Conservation (phyloP, 2,329 filamentous ascomycete species). For the Penicillium sp. region DNA sequence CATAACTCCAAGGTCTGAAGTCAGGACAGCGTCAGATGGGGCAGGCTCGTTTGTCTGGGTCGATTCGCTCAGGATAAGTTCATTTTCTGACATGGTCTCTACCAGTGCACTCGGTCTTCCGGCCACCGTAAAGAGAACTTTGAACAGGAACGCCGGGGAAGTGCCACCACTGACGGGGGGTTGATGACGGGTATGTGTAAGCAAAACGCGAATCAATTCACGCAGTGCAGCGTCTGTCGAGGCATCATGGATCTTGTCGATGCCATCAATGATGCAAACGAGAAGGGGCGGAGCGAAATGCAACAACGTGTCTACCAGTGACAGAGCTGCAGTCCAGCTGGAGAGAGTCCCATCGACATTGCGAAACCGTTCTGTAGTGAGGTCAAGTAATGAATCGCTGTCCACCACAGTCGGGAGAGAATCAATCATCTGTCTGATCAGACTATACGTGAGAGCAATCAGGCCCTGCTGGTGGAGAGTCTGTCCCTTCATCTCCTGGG, state of each 20-base stretch:
- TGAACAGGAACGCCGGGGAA: slow-evolving; percentile 30
- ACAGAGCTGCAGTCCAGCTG: slow-evolving; percentile 38
- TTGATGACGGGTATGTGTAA: slow-evolving; percentile 33
- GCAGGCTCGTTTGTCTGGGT: slow-evolving; percentile 20
- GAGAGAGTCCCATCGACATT: slow-evolving; percentile 34
- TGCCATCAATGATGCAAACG: slow-evolving; percentile 37
- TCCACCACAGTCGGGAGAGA: slow-evolving; percentile 37
- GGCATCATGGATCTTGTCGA: slow-evolving; percentile 34
- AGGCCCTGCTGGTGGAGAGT: slow-evolving; percentile 31
- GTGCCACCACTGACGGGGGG: slow-evolving; percentile 20
- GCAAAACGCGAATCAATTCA: slow-evolving; percentile 33
- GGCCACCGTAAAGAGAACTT: slow-evolving; percentile 37
- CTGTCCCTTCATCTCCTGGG: slow-evolving; percentile 20
- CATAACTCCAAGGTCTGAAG: slow-evolving; percentile 30
- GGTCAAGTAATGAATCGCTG: slow-evolving; percentile 33
- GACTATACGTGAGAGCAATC: slow-evolving; percentile 39
- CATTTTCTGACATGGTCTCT: slow-evolving; percentile 35
- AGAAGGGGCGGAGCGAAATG: slow-evolving; percentile 37
- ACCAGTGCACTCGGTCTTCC: slow-evolving; percentile 31
- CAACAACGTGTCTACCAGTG: slow-evolving; percentile 37
- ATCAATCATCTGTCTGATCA: slow-evolving; percentile 41
- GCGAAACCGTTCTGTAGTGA: slow-evolving; percentile 37
- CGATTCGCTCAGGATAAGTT: slow-evolving; percentile 30
- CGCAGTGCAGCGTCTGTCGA: slow-evolving; percentile 36
- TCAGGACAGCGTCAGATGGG: slow-evolving; percentile 23